These are phyloP conservation scores for Colletotrichum sansevieriae DNA, from an alignment of 2,329 filamentous ascomycete genomes.

Conservation along the genomic window DNA sequence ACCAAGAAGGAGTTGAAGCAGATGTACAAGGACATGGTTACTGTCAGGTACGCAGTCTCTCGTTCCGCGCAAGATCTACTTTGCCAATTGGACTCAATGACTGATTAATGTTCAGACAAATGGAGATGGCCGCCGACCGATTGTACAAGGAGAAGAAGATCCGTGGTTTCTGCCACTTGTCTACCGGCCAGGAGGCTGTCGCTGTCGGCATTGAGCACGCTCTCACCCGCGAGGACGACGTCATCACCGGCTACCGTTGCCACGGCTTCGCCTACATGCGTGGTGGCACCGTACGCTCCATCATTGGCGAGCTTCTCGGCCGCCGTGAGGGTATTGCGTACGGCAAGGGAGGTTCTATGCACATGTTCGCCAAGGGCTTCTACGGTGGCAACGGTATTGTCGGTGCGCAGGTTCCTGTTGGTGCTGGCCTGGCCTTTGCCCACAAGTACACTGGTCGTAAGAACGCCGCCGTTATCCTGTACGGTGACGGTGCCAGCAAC, in stretches of 20 bases:
- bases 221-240: slow-evolving; percentile 88
- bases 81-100: background rate
- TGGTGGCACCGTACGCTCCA: slow-evolving; percentile 87
- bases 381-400: slow-evolving; percentile 99
- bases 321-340: slow-evolving; percentile 97
- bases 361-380: slow-evolving; percentile 99
- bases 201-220: slow-evolving; percentile 97
- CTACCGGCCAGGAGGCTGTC: slow-evolving; percentile 97
- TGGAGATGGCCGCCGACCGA: slow-evolving; percentile 99
- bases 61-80: background rate
- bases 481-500: slow-evolving; percentile 98
- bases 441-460: slow-evolving; percentile 93
- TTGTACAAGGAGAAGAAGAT: slow-evolving; percentile 99
- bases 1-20: slow-evolving; percentile 99
- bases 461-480: slow-evolving; percentile 89
- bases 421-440: slow-evolving; percentile 95
- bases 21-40: slow-evolving; percentile 99
- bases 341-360: slow-evolving; percentile 99
- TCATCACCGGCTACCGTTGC: slow-evolving; percentile 99
- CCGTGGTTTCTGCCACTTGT: slow-evolving; percentile 98
- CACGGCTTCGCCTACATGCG: slow-evolving; percentile 99
- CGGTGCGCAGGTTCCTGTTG: slow-evolving; percentile 97
- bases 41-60: slow-evolving; percentile 77
- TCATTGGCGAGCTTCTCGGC: slow-evolving; percentile 96
- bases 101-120: slow-evolving; percentile 74